Percentiles rank a stretch among this genome's conserved stretches.
Conservation (phyloP, 768 basidiomycete species). For the Pholiota conissans region DNA sequence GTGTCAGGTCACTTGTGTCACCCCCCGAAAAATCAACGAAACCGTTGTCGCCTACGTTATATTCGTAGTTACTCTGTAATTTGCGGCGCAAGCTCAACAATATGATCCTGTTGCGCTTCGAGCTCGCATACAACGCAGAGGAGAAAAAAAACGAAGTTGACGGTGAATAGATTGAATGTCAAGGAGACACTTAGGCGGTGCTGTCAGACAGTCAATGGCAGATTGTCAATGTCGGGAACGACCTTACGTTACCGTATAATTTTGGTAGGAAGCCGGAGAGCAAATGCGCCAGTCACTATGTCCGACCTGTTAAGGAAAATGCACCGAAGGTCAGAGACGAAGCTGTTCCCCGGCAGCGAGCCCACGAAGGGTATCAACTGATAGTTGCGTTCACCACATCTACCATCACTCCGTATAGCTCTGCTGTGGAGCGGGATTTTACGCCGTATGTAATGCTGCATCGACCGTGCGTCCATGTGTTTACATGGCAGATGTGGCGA, state of each 20-base stretch:
- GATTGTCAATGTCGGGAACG: too few species aligned
- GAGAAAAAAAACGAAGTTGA: background rate
- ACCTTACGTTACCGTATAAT: too few species aligned
- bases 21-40: background rate
- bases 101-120: background rate
- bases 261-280: too few species aligned
- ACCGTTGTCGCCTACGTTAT: background rate
- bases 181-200: background rate
- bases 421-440: background rate
- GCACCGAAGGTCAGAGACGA: too few species aligned
- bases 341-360: too few species aligned
- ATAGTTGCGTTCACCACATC: background rate
- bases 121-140: background rate
- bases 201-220: background rate
- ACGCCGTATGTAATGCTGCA: background rate
- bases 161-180: background rate
- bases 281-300: too few species aligned
- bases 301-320: too few species aligned
- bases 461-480: too few species aligned
- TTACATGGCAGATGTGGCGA: too few species aligned
- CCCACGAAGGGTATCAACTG: background rate
- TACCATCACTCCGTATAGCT: too few species aligned
- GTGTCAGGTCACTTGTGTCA: background rate
- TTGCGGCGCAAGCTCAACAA: background rate
- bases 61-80: background rate